Evolutionary conservation across 148 eudicot genomes (phyloP).

Genomic region (Arbutus unedo): DNA sequence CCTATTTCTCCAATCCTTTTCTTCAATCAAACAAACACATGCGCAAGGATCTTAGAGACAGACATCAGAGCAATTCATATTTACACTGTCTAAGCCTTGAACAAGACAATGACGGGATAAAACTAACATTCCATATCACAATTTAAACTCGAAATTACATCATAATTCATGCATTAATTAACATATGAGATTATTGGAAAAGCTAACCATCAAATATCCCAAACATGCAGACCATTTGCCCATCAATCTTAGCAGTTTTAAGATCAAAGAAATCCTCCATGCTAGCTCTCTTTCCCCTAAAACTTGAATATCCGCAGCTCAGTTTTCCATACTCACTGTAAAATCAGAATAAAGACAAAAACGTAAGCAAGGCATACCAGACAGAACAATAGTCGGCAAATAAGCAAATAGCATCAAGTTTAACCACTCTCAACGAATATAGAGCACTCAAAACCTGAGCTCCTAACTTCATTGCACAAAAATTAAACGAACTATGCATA

Average conservation of each 20-base stretch:
- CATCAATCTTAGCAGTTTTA: constrained; percentile 69
- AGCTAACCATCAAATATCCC: constrained; percentile 95
- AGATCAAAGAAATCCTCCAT: constrained; percentile 97
- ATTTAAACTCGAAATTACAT: neutral
- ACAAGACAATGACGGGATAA: no score
- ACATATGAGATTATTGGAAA: constrained; percentile 13
- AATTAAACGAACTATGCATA: neutral
- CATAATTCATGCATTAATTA: constrained; percentile 1
- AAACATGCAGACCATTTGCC: constrained; percentile 70
- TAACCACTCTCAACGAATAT: neutral
- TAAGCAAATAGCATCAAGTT: neutral
- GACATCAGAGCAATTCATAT: constrained; percentile 1
- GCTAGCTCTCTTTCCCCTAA: constrained; percentile 91
- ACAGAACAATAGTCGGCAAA: neutral
- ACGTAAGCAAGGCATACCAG: constrained; percentile 15
- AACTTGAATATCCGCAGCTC: constrained; percentile 90
- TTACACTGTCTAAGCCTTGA: neutral
- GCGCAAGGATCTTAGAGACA: neutral
- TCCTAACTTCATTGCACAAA: no score
- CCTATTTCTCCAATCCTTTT: neutral
- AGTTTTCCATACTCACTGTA: constrained; percentile 88
- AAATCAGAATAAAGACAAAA: constrained; percentile 24
- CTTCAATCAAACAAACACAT: neutral
- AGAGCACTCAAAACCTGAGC: neutral
- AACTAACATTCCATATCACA: neutral